Percentiles rank a stretch among this genome's conserved stretches.
phyloP scores from a whole-genome alignment of 2,329 filamentous ascomycete genomes.

The Penicillium sp. region DNA sequence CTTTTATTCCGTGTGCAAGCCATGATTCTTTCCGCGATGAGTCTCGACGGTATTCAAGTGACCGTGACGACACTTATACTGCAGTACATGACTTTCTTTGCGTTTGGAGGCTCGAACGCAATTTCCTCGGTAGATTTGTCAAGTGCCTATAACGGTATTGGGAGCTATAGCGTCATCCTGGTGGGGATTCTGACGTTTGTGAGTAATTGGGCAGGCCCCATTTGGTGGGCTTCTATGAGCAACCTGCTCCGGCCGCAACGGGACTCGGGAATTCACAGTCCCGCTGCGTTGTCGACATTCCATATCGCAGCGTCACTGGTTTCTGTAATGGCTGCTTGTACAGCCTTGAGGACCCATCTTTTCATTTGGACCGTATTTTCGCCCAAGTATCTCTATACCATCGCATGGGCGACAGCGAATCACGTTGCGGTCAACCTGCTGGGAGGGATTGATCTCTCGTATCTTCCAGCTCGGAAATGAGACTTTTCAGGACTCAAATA shows the following conservation, averaged over 20 bases:
- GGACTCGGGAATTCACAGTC: conserved; percentile 28
- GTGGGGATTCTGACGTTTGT: conserved; percentile 83
- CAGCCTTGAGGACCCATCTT: conserved; percentile 76
- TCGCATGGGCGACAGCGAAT: conserved; percentile 82
- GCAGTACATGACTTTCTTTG: conserved; percentile 82
- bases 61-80: conserved; percentile 71
- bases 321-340: conserved; percentile 86
- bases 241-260: conserved; percentile 26
- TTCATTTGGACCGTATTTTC: conserved; percentile 99
- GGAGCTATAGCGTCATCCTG: conserved; percentile 72
- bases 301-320: conserved; percentile 66
- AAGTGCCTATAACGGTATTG: conserved; percentile 90
- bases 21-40: conserved; percentile 48
- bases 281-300: conserved; percentile 65
- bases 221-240: conserved; percentile 78
- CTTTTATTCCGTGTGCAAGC: conserved; percentile 68
- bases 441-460: conserved; percentile 43
- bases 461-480: conserved; percentile 9
- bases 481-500: neutral
- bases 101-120: conserved; percentile 85
- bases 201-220: conserved; percentile 85
- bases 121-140: conserved; percentile 95
- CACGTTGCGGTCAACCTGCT: conserved; percentile 72
- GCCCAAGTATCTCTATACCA: conserved; percentile 89
- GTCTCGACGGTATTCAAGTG: conserved; percentile 53